Evolutionary conservation across 257 asterid species (phyloP).

Genomic region (Solanum medicagineum): DNA sequence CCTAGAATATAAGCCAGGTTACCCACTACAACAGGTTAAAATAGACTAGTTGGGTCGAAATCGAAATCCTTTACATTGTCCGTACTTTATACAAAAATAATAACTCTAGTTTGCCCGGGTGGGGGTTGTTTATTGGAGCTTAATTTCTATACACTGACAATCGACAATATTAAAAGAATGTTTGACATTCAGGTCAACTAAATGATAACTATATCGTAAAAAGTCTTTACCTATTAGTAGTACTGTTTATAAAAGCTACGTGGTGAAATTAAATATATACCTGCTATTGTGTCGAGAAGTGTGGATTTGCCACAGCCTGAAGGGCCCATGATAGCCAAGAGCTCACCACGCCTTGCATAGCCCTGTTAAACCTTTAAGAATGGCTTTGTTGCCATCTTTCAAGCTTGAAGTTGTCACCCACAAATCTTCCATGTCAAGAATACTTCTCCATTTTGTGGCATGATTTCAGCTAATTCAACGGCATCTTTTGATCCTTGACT

Average conservation of each 20-base stretch:
- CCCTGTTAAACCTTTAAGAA: constrained; percentile 6
- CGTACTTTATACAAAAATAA: neutral
- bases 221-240: neutral
- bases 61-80: no score
- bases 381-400: constrained; percentile 2
- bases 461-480: neutral
- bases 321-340: constrained; percentile 7
- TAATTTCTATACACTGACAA: neutral
- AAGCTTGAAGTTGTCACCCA: constrained; percentile 14
- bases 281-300: constrained; percentile 1
- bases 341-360: neutral
- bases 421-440: constrained; percentile 27
- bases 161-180: neutral
- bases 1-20: no score
- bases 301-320: constrained; percentile 8
- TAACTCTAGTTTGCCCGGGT: neutral
- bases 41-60: no score
- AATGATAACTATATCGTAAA: neutral
- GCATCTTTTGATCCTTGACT: neutral
- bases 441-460: neutral
- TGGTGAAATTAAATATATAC: neutral
- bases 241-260: neutral
- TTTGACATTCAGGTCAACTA: neutral
- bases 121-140: neutral
- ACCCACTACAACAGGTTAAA: no score